Percentiles rank a stretch among this genome's conserved stretches.
Conservation (phyloP, 2,329 filamentous ascomycete species). For the Zymoseptoria ardabiliae region DNA sequence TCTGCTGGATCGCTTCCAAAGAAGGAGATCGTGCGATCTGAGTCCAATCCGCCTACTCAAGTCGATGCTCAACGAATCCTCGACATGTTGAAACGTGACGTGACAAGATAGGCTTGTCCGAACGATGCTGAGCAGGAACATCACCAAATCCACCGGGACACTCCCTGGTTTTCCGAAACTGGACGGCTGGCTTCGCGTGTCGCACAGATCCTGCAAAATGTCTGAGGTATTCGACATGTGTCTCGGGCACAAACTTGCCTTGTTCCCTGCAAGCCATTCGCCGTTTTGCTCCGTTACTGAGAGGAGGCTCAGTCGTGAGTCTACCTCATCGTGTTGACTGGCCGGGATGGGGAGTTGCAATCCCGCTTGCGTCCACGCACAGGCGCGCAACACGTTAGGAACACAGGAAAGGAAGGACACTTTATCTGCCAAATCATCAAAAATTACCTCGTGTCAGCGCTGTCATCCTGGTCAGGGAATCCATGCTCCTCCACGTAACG, state of each 20-base stretch:
- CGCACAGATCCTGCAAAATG: neutral
- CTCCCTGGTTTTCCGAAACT: neutral
- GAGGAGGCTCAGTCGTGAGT: neutral
- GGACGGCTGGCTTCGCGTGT: neutral
- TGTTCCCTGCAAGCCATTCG: neutral
- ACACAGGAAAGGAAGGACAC: neutral
- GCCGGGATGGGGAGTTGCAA: neutral
- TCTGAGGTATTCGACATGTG: neutral
- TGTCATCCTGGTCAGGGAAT: neutral
- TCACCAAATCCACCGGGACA: neutral
- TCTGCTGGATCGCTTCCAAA: neutral
- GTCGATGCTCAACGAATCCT: slow-evolving; percentile 36
- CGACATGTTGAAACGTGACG: slow-evolving; percentile 39
- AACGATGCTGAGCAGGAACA: neutral
- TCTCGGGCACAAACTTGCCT: neutral
- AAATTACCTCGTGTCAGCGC: neutral
- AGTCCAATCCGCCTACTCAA: neutral
- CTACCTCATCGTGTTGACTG: neutral
- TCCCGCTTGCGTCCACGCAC: neutral
- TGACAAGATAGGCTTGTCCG: slow-evolving; percentile 16
- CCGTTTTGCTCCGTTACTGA: neutral
- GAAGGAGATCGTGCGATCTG: slow-evolving; percentile 4
- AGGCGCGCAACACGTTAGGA: neutral
- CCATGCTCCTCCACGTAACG: neutral
- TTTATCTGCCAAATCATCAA: neutral